These are phyloP conservation scores for Penicillium oxalicum DNA, from an alignment of 2,329 filamentous ascomycete species.

Conservation along the genomic window DNA sequence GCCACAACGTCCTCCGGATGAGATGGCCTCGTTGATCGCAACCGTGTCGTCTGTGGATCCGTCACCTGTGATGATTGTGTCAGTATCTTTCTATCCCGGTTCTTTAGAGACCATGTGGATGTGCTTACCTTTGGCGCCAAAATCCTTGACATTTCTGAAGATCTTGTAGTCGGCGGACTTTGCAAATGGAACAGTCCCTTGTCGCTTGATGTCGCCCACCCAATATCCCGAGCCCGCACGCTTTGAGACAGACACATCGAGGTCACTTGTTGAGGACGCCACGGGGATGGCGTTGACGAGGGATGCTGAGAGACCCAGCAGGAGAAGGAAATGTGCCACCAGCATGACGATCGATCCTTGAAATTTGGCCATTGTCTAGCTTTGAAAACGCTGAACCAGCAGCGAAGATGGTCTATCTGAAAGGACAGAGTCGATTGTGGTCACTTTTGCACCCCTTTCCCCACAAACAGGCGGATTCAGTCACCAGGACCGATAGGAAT, in stretches of 20 bases:
- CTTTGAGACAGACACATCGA: constrained; percentile 11
- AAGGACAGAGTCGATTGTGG: background rate
- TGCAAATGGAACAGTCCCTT: constrained; percentile 63
- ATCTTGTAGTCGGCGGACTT: constrained; percentile 56
- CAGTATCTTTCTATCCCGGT: background rate
- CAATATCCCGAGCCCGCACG: constrained; percentile 55
- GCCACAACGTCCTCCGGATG: constrained; percentile 72
- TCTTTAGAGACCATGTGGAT: background rate
- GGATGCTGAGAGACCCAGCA: constrained; percentile 25
- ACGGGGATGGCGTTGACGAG: constrained; percentile 30
- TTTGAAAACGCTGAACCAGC: constrained; percentile 26
- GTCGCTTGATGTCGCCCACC: constrained; percentile 62
- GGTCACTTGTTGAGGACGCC: constrained; percentile 2
- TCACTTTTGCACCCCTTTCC: background rate
- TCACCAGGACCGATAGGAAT: constrained; percentile 21
- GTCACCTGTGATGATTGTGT: constrained; percentile 44
- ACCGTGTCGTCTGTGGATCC: constrained; percentile 74
- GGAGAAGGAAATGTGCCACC: constrained; percentile 28
- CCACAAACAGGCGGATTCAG: constrained; percentile 21
- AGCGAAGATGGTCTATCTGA: constrained; percentile 13
- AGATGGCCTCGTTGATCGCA: constrained; percentile 80
- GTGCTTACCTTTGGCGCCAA: constrained; percentile 60
- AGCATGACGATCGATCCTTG: constrained; percentile 23
- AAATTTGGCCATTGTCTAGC: constrained; percentile 23
- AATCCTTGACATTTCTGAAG: constrained; percentile 72